Evolutionary conservation across 495 filamentous ascomycete genomes (phyloP).

Genomic region (Pyrenopolyporus hunteri): DNA sequence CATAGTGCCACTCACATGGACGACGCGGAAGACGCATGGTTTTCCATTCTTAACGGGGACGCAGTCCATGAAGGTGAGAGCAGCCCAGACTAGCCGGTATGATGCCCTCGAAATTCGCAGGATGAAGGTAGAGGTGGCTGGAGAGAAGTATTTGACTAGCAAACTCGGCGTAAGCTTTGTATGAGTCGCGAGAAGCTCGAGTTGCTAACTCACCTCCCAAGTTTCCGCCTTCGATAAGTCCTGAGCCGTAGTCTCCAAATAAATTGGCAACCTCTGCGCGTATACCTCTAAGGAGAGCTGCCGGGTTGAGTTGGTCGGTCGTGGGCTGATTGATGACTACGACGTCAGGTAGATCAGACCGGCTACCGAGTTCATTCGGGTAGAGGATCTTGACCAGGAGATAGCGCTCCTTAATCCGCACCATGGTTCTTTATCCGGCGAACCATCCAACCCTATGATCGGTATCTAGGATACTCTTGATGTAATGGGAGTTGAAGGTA

Average conservation of each 20-base stretch:
- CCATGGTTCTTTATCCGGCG: constrained; percentile 70
- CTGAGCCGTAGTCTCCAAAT: constrained; percentile 92
- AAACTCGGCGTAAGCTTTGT: constrained; percentile 21
- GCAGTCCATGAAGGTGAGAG: constrained; percentile 78
- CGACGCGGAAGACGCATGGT: constrained; percentile 81
- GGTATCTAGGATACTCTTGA: not conserved
- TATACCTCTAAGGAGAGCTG: constrained; percentile 69
- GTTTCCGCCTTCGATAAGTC: constrained; percentile 64
- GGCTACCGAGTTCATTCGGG: constrained; percentile 60
- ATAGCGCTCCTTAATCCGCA: constrained; percentile 94
- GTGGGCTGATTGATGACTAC: constrained; percentile 80
- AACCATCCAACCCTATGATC: not conserved
- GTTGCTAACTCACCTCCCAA: constrained; percentile 15
- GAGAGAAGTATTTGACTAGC: constrained; percentile 89
- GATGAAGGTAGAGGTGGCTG: constrained; percentile 92
- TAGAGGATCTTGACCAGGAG: constrained; percentile 92
- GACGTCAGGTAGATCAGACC: constrained; percentile 55
- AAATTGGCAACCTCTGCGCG: constrained; percentile 69
- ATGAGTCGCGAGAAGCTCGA: constrained; percentile 13
- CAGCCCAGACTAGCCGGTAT: constrained; percentile 87
- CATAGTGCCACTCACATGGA: constrained; percentile 92
- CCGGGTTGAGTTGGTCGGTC: constrained; percentile 65
- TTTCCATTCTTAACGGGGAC: constrained; percentile 63
- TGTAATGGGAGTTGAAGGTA: not conserved
- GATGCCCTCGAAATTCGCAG: constrained; percentile 77